Base-by-base conservation (phyloP, 1,284 basidiomycete species). In the Sporisorium reilianum region DNA sequence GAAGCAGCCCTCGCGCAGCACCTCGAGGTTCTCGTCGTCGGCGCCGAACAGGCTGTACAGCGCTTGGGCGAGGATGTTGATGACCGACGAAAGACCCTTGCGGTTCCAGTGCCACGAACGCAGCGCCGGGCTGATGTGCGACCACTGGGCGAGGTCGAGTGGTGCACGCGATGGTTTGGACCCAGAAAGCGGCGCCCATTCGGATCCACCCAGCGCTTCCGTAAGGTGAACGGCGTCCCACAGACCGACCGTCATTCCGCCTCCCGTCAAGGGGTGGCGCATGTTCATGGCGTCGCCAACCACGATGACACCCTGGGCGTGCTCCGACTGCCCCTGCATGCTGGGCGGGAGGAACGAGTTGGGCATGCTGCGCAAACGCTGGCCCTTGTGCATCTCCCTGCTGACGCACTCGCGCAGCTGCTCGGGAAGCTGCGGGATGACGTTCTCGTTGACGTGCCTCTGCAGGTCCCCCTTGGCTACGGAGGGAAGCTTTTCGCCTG, bases 281-380 rank as follows among this genome's bases (percentile, higher is more conserved):
- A 99, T 99, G 85, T 99, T 99, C 92, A 95, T 96, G 1, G 96
- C 91, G 85, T 99, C 97, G 5, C 97, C 97, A 42, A 97, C 88
- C 61, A 99, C 89, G 71, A 99, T 88, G 9, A 91, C 91, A 22
- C 95, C 95, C 57, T 90, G 87, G 68, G 90, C 76, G 8, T 82
- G 65, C 26, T 79, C 62, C 60, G 36, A 77, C 77, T 91, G 58
- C 12, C 92, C 93, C 84, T 98, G 97, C 81, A 92, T 88, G 18
- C 91, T 88, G 0, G 95, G 88, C 0, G 95, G 94, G 3, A 99
- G 88, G 88, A 94, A 97, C 0, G 92, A 93, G 86, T 98, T 99
- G 50, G 97, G 95, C 96, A 99, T 98, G 20, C 91, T 90, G 12
- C 94, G 89, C 25, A 82, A 45, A 8, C 82, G 59, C 41, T 78